These are phyloP conservation scores for Exophiala alcalophila DNA, from an alignment of 2,329 filamentous ascomycete species.

Conservation along the genomic window DNA sequence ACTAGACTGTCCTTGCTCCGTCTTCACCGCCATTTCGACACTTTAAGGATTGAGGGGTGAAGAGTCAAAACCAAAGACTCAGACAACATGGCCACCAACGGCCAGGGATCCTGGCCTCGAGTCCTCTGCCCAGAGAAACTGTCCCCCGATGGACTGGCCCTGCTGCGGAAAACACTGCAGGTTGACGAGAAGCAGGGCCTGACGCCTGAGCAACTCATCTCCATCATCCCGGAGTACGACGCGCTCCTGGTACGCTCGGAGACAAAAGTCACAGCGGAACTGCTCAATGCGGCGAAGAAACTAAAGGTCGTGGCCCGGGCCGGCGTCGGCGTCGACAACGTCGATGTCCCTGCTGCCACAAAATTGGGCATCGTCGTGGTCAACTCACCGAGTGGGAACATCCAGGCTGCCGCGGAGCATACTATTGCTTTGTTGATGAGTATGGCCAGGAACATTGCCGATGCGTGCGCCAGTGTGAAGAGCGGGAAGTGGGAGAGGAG, in stretches of 20 bases:
- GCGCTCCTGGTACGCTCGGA: constrained; percentile 77
- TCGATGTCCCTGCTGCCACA: constrained; percentile 71
- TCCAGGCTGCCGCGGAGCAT: constrained; percentile 75
- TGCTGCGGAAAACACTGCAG: constrained; percentile 64
- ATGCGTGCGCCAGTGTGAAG: constrained; percentile 67
- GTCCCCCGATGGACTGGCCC: constrained; percentile 70
- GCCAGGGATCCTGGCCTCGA: constrained; percentile 41
- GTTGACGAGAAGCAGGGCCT: constrained; percentile 67
- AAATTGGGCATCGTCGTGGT: constrained; percentile 73
- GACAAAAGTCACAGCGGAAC: constrained; percentile 70
- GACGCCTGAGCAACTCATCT: constrained; percentile 59
- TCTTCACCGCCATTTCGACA: constrained; percentile 1
- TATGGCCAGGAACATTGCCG: constrained; percentile 69
- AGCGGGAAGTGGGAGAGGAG: constrained; percentile 72
- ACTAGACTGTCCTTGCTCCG: too few relatives aligned
- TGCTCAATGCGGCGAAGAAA: constrained; percentile 64
- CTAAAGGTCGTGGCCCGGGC: constrained; percentile 76
- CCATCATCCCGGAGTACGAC: constrained; percentile 69
- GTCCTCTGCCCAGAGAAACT: constrained; percentile 77
- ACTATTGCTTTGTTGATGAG: constrained; percentile 72
- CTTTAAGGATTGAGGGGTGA: too few relatives aligned
- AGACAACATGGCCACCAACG: constrained; percentile 23
- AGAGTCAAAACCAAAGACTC: too few relatives aligned
- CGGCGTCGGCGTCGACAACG: constrained; percentile 80
- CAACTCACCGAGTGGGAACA: constrained; percentile 76